These are phyloP conservation scores for Diplogelasinospora grovesii DNA, from an alignment of 495 filamentous ascomycete genomes.

Conservation along the genomic window DNA sequence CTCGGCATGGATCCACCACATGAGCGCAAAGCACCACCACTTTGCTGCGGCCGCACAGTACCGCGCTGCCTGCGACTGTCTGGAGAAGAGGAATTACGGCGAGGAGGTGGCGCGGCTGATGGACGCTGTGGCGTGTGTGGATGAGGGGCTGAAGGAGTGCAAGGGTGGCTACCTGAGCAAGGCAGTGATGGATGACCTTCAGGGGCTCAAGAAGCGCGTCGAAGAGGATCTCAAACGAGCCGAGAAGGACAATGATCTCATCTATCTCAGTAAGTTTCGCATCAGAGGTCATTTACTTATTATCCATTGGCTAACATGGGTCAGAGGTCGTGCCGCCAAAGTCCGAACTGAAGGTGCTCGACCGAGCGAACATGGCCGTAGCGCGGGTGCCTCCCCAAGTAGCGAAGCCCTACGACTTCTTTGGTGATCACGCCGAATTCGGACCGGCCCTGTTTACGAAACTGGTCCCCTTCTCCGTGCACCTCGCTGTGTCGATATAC, in stretches of 20 bases:
- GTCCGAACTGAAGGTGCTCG: constrained; percentile 76
- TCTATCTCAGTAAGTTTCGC: constrained; percentile 59
- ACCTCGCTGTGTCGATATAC: constrained; percentile 91
- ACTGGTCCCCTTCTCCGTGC: constrained; percentile 91
- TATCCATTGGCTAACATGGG: constrained; percentile 1
- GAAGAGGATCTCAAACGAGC: constrained; percentile 84
- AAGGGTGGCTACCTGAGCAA: constrained; percentile 72
- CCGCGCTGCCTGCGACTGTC: constrained; percentile 82
- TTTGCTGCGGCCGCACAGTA: constrained; percentile 96
- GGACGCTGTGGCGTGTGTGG: constrained; percentile 76
- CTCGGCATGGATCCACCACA: constrained; percentile 96
- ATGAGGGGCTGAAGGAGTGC: constrained; percentile 79
- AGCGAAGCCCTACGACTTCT: constrained; percentile 66
- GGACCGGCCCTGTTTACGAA: constrained; percentile 83
- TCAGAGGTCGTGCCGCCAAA: constrained; percentile 75
- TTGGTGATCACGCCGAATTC: constrained; percentile 72
- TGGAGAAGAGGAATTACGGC: constrained; percentile 92
- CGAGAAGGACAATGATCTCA: constrained; percentile 93
- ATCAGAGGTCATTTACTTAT: not conserved
- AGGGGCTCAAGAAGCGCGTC: constrained; percentile 74
- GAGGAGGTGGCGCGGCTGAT: constrained; percentile 86
- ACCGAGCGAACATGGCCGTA: constrained; percentile 82
- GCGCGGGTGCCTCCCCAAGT: constrained; percentile 76
- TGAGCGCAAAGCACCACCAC: constrained; percentile 94
- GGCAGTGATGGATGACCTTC: constrained; percentile 72